A percentile compares a stretch with the other conserved stretches of the same genome.
Conservation (phyloP, 768 basidiomycete species). For the Pleurotus giganteus region DNA sequence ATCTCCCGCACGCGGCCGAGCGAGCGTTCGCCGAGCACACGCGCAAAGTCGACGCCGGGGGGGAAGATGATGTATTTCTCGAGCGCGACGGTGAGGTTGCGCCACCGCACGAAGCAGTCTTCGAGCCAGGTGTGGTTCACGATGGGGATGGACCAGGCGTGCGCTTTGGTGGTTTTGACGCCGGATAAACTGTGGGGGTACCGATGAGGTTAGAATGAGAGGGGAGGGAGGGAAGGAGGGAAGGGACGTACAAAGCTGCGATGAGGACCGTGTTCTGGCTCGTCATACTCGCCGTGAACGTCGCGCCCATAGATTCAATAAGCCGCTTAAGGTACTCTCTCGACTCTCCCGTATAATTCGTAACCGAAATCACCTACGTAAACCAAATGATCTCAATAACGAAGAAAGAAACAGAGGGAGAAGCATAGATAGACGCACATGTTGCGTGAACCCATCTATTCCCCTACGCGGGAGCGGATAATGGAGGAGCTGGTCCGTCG, state of each 20-base stretch:
- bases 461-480: conserved; percentile 71
- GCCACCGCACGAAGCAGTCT: conserved; percentile 85
- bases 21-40: conserved; percentile 40
- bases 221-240: neutral
- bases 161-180: conserved; percentile 70
- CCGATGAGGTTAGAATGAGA: neutral
- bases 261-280: conserved; percentile 76
- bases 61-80: conserved; percentile 74
- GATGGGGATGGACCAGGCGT: conserved; percentile 78
- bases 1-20: conserved; percentile 29
- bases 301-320: conserved; percentile 72
- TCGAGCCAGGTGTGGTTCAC: conserved; percentile 93
- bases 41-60: conserved; percentile 61
- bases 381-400: conserved; percentile 8
- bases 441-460: conserved; percentile 56
- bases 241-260: conserved; percentile 69
- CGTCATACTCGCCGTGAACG: conserved; percentile 81
- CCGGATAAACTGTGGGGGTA: conserved; percentile 34
- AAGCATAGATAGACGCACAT: conserved; percentile 42
- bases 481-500: conserved; percentile 77
- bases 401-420: neutral
- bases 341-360: conserved; percentile 85
- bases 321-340: conserved; percentile 88
- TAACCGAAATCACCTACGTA: conserved; percentile 72
- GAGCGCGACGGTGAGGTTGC: conserved; percentile 56